Base-by-base conservation (phyloP, 257 asterid species). In the Agastache rugosa region DNA sequence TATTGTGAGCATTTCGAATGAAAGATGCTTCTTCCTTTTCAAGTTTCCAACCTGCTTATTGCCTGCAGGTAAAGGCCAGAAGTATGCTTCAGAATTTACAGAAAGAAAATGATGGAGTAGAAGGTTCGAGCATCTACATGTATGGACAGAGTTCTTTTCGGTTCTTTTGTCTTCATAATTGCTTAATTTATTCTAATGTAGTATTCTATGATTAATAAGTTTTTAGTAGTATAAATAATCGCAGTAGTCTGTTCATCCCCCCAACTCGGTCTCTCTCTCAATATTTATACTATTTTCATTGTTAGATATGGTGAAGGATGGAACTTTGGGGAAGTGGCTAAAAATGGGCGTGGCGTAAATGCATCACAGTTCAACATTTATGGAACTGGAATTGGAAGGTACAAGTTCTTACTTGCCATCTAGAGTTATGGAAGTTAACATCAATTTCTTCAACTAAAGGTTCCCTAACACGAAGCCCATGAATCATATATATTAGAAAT, bases 301-400 rank as follows among this genome's bases (percentile, higher is more conserved):
- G 74, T 66, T 75, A 94, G 99, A 82, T 94, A 94, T 77, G 99
- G 99, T 64, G 99, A 94, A 94, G 99, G 99, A 76, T 94, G 99
- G 99, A 87, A 92, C 79, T 94, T 94, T 39, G 99, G 96, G 63
- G 99, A 94, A 86, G 99, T 92, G 73, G 91, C 96, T 63, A 87
- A 87, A 31, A 94, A 89, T 67, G 93, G 96, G 20, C 96, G 97
- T 39, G 99, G 97, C 29, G 78, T 86, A 64, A 94, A 94, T 87
- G 97, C 97, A 62, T 87, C 97, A 11, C 99, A 94, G 79, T 84
- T 83, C 79, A 94, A 94, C 77, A 79, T 94, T 64, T 70, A 42
- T 75, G 99, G 92, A 80, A 86, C 92, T 73, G 97, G 95, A 80
- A 92, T 94, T 11, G 99, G 99, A 77, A 94, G 99, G 99, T 94